These are phyloP conservation scores for Biancaea sappan DNA, from an alignment of 306 rosid genomes.

Conservation along the genomic window DNA sequence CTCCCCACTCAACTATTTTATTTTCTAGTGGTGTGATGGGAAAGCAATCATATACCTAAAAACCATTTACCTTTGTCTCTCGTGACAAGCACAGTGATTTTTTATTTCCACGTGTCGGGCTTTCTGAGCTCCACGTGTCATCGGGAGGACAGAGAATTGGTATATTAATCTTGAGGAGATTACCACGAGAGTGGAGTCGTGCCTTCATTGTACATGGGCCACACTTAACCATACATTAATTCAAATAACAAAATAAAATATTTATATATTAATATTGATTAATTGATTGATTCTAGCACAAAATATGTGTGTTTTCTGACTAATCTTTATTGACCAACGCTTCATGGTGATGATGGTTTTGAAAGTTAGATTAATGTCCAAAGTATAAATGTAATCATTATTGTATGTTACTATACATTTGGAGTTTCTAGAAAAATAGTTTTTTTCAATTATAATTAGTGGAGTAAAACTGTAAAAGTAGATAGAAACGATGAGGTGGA, in stretches of 20 bases:
- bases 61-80: conserved; percentile 32
- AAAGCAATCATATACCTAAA: conserved; percentile 40
- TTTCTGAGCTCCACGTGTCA: no score
- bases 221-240: no score
- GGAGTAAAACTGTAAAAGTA: no score
- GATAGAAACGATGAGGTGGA: no score
- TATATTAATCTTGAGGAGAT: no score
- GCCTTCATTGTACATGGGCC: no score
- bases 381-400: background rate
- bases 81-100: conserved; percentile 31
- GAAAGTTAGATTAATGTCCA: background rate
- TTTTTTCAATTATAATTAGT: no score
- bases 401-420: background rate
- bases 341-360: background rate
- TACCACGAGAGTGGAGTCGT: no score
- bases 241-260: no score
- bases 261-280: no score
- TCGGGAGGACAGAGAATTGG: no score
- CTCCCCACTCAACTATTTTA: background rate
- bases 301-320: background rate
- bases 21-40: conserved; percentile 14
- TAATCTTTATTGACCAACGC: background rate
- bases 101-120: conserved; percentile 18
- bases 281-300: background rate
- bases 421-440: background rate